A percentile compares a stretch with the other conserved stretches of the same genome.
phyloP scores from a whole-genome alignment of 768 basidiomycete genomes.

The Pulveroboletus sp. region DNA sequence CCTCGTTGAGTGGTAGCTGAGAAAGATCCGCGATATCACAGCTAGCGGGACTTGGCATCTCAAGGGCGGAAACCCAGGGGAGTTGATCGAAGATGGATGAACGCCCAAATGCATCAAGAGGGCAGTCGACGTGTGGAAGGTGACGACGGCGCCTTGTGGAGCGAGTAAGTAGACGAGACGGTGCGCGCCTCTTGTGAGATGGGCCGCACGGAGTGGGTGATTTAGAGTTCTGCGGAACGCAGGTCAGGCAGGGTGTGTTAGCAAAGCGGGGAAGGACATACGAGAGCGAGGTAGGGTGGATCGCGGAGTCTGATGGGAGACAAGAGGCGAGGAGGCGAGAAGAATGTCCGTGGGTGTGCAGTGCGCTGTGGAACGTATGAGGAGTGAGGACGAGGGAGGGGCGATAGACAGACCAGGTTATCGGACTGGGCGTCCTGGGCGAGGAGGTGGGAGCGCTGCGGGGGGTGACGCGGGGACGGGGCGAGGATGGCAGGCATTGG shows the following conservation, averaged over 20 bases:
- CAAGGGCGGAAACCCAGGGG: conserved; percentile 63
- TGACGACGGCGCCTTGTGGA: conserved; percentile 41
- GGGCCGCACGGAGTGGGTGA: conserved; percentile 36
- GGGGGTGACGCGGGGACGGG: conserved; percentile 34
- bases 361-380: conserved; percentile 19
- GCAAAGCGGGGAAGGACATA: conserved; percentile 6
- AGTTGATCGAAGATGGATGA: conserved; percentile 52
- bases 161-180: conserved; percentile 33
- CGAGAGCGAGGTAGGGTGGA: conserved; percentile 17
- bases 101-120: conserved; percentile 31
- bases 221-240: conserved; percentile 33
- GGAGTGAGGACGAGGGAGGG: conserved; percentile 4
- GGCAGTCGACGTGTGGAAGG: conserved; percentile 38
- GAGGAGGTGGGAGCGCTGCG: conserved; percentile 14
- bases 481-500: conserved; percentile 42
- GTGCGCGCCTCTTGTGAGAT: conserved; percentile 34
- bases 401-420: conserved; percentile 2
- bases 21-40: conserved; percentile 67
- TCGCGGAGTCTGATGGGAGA: conserved; percentile 37
- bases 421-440: neutral
- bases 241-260: conserved; percentile 4
- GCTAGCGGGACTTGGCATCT: conserved; percentile 41
- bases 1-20: conserved; percentile 39
- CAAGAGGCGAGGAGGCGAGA: conserved; percentile 33
- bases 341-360: conserved; percentile 14